Percentiles rank a stretch among this genome's conserved stretches.
phyloP scores from a whole-genome alignment of 306 rosid species.

The Rosa multiflora region DNA sequence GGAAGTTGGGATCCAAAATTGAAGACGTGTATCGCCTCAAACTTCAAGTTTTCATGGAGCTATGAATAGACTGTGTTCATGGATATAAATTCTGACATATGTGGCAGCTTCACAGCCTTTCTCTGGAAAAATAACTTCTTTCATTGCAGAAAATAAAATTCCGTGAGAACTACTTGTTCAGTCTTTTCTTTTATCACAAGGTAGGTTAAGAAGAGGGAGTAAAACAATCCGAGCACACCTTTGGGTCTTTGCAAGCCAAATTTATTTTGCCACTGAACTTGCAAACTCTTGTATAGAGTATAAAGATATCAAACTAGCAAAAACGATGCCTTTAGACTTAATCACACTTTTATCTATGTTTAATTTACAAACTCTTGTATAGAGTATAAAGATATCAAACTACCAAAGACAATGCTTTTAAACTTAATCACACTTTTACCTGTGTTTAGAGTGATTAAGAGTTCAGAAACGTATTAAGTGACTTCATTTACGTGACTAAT shows the following conservation, averaged over 20 bases:
- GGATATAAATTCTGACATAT: neutral
- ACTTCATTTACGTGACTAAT: too few relatives aligned
- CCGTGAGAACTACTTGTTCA: neutral
- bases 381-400: too few relatives aligned
- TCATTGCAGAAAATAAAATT: neutral
- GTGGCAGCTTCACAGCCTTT: constrained; percentile 1
- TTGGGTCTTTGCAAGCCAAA: neutral
- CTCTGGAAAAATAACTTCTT: neutral
- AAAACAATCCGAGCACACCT: neutral
- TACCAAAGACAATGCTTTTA: too few relatives aligned
- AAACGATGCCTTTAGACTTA: neutral
- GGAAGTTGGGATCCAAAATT: neutral
- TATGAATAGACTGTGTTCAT: neutral
- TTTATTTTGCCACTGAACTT: neutral
- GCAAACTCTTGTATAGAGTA: neutral
- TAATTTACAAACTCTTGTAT: too few relatives aligned
- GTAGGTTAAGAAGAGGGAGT: neutral
- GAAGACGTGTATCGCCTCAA: neutral
- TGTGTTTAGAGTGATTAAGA: too few relatives aligned
- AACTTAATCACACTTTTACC: too few relatives aligned
- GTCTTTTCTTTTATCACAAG: neutral
- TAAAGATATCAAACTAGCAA: too few relatives aligned
- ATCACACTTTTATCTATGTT: neutral
- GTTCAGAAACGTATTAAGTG: too few relatives aligned
- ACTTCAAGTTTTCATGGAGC: neutral